Base-by-base conservation (phyloP, 352 stramenopile genomes). In the Phytopythium helicoides region DNA sequence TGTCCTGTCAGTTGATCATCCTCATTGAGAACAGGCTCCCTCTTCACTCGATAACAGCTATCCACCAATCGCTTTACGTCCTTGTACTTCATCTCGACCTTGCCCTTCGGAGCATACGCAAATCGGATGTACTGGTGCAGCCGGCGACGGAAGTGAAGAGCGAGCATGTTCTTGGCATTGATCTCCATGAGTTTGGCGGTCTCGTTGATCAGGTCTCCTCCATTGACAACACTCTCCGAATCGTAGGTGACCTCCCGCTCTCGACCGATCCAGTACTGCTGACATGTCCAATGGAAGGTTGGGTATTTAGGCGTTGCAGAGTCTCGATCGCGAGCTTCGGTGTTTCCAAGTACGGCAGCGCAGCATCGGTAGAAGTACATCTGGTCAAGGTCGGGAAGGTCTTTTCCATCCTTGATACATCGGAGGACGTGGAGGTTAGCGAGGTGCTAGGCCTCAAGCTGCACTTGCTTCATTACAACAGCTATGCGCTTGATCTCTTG, bases 281-380 rank as follows among this genome's bases (percentile, higher is more conserved):
- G 42, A 37, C 42, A 48, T 4, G 42, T 48, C 7, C 42, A 14
- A n/a, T 48, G 23, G 42, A 48, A 48, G 25, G 12, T 48, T 14
- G 42, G 25, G 42, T 48, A 48, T n/a, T 48, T 48, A 10, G 14
- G 42, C 25, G 42, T 33, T 1, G 42, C 23, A 6, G 42, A 31
- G 22, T 15, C 22, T 23, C 42, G 42, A n/a, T 48, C 42, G 2
- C 42, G 23, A 10, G 25, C 23, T 23, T 48, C 42, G 18, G 36
- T 55, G 25, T 55, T 53, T 1, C 10, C 37, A 15, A 42, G 52
- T 3, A 39, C 25, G 19, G 33, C 52, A 14, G 45, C 14, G 34
- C 45, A 60, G 22, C 53, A 60, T n/a, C 46, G 33, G n/a, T 49
- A 41, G 45, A 54, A 60, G 14, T 47, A 60, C 35, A 25, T 54